Conservation (phyloP, 1,284 basidiomycete genomes). For the Ustilago shanxiensis region DNA sequence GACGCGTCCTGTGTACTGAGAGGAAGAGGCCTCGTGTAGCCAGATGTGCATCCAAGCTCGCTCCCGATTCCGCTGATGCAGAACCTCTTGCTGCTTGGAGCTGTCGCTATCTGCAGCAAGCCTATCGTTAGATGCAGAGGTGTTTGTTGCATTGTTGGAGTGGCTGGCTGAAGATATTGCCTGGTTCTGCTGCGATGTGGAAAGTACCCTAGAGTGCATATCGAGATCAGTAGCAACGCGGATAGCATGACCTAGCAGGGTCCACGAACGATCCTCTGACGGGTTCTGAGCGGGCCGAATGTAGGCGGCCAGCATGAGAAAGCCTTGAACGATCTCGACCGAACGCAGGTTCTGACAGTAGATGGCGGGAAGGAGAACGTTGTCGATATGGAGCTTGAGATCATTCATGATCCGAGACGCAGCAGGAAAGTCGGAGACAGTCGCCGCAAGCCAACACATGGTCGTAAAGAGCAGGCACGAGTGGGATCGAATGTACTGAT, state of each 20-base stretch:
- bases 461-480: slow-evolving; percentile 44
- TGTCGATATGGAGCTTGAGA: slow-evolving; percentile 45
- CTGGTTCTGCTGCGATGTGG: slow-evolving; percentile 24
- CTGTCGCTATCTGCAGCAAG: not conserved
- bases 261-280: slow-evolving; percentile 48
- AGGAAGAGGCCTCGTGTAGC: slow-evolving; percentile 49
- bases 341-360: slow-evolving; percentile 47
- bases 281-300: slow-evolving; percentile 35
- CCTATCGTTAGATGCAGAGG: not conserved
- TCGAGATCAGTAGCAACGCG: slow-evolving; percentile 43
- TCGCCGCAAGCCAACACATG: slow-evolving; percentile 48
- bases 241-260: slow-evolving; percentile 43
- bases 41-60: slow-evolving; percentile 53
- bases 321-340: slow-evolving; percentile 47
- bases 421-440: slow-evolving; percentile 30
- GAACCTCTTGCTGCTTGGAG: slow-evolving; percentile 17
- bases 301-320: slow-evolving; percentile 51
- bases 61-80: slow-evolving; percentile 36
- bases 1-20: slow-evolving; percentile 45
- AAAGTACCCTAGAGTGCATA: slow-evolving; percentile 39
- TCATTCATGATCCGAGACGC: slow-evolving; percentile 29
- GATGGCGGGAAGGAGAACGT: slow-evolving; percentile 42
- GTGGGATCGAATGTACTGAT: slow-evolving; percentile 38
- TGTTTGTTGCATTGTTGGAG: not conserved
- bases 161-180: not conserved